These are phyloP conservation scores for Ceratobasidium sp. DNA, from an alignment of 1,284 basidiomycete species.

Conservation along the genomic window DNA sequence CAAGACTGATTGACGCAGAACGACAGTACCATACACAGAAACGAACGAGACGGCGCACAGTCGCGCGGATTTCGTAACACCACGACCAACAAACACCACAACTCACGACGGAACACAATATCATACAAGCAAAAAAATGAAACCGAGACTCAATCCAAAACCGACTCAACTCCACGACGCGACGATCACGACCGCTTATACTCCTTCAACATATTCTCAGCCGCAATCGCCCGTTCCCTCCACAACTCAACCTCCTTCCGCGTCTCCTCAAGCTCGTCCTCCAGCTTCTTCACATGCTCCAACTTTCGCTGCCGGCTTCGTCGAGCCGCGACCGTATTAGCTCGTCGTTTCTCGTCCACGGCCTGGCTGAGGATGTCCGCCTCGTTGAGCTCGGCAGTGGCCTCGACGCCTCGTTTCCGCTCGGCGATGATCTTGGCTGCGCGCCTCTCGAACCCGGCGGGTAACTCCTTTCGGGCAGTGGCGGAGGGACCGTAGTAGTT, in stretches of 20 bases:
- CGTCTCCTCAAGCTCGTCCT: conserved; percentile 63
- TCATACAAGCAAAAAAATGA: no score
- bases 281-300: conserved; percentile 74
- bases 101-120: no score
- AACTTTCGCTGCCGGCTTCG: conserved; percentile 82
- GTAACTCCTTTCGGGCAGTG: conserved; percentile 72
- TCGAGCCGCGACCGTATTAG: conserved; percentile 85
- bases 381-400: conserved; percentile 63
- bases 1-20: no score
- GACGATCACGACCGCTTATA: not conserved
- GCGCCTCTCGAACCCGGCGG: conserved; percentile 61
- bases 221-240: conserved; percentile 63
- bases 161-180: not conserved
- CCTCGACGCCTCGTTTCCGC: conserved; percentile 45
- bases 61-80: no score
- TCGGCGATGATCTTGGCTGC: conserved; percentile 55
- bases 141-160: no score
- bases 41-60: no score
- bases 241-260: conserved; percentile 69
- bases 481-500: conserved; percentile 69
- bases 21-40: no score
- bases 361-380: conserved; percentile 62
- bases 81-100: no score
- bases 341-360: conserved; percentile 81
- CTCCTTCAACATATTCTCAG: conserved; percentile 45